A percentile compares a stretch with the other conserved stretches of the same genome.
Evolutionary conservation across 176 grass and related monocot genomes (phyloP).

Genomic region (Rhipidocladum racemiflorum): DNA sequence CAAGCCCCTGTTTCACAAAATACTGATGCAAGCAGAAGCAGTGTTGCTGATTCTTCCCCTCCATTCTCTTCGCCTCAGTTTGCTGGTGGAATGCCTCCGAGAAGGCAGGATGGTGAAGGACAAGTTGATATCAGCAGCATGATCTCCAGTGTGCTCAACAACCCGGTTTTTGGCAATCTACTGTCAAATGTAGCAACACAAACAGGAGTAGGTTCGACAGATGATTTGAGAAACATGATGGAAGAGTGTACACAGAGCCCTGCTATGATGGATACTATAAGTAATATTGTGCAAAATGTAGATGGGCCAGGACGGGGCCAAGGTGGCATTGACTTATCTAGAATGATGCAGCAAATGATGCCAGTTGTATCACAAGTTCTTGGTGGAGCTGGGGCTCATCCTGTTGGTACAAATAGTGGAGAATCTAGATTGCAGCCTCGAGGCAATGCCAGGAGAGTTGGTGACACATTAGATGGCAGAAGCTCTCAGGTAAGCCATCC

Average conservation of each 20-base stretch:
- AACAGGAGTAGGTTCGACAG: slow-evolving; percentile 49
- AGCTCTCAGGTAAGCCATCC: slow-evolving; percentile 40
- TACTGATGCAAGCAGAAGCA: slow-evolving; percentile 21
- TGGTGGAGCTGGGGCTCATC: slow-evolving; percentile 34
- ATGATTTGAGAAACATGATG: slow-evolving; percentile 67
- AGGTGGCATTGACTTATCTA: slow-evolving; percentile 73
- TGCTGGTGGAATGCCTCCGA: slow-evolving; percentile 18
- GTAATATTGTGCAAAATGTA: slow-evolving; percentile 66
- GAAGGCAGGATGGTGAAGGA: slow-evolving; percentile 38
- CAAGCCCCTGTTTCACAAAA: slow-evolving; percentile 52
- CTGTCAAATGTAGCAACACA: slow-evolving; percentile 66
- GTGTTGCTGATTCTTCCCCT: not conserved
- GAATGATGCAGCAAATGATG: slow-evolving; percentile 96
- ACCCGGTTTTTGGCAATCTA: slow-evolving; percentile 54
- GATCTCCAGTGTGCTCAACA: slow-evolving; percentile 72
- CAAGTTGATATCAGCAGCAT: slow-evolving; percentile 62
- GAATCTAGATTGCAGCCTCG: slow-evolving; percentile 27
- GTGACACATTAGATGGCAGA: not conserved
- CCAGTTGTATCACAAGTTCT: slow-evolving; percentile 81
- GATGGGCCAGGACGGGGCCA: slow-evolving; percentile 49
- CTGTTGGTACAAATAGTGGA: slow-evolving; percentile 25
- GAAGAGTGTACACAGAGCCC: slow-evolving; percentile 65
- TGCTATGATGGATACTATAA: slow-evolving; percentile 59
- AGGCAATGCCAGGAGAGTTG: slow-evolving; percentile 13
- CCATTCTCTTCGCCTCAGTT: slow-evolving; percentile 27